These are phyloP conservation scores for Plasmodium ovale DNA, from an alignment of 169 alveolate species.

Conservation along the genomic window DNA sequence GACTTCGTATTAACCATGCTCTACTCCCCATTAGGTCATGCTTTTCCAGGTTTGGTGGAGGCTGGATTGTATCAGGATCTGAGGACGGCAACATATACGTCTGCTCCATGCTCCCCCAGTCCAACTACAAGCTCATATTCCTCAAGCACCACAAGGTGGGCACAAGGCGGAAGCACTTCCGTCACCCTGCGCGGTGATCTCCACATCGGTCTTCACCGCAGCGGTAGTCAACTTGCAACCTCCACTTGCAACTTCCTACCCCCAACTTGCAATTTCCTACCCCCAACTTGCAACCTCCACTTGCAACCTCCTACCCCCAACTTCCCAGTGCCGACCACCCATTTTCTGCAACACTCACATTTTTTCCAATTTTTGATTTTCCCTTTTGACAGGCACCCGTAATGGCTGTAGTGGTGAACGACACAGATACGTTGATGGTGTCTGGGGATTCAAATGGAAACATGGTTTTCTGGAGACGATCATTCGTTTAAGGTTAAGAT, in stretches of 20 bases:
- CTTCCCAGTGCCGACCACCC: slow-evolving; percentile 36
- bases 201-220: slow-evolving; percentile 40
- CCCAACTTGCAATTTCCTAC: slow-evolving; percentile 18
- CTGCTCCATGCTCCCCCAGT: slow-evolving; percentile 78
- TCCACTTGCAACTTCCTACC: slow-evolving; percentile 40
- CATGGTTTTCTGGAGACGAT: slow-evolving; percentile 89
- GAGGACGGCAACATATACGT: slow-evolving; percentile 85
- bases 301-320: slow-evolving; percentile 34
- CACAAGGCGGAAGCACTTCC: neutral
- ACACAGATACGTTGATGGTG: slow-evolving; percentile 85
- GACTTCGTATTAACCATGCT: slow-evolving; percentile 81
- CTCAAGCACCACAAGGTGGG: slow-evolving; percentile 78
- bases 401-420: slow-evolving; percentile 89
- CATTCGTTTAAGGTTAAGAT: slow-evolving; percentile 27
- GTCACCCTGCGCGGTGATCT: neutral
- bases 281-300: slow-evolving; percentile 21
- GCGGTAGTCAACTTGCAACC: slow-evolving; percentile 2
- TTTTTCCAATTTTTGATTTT: slow-evolving; percentile 8
- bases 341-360: slow-evolving; percentile 40
- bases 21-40: slow-evolving; percentile 83
- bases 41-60: slow-evolving; percentile 85
- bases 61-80: slow-evolving; percentile 87
- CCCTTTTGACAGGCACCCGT: slow-evolving; percentile 86
- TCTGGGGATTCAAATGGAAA: slow-evolving; percentile 89
- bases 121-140: slow-evolving; percentile 44